Percentiles rank a stretch among this genome's conserved stretches.
Evolutionary conservation across 371 early-diverging fungal genomes (phyloP).

Genomic region (Mucor lusitanicus): DNA sequence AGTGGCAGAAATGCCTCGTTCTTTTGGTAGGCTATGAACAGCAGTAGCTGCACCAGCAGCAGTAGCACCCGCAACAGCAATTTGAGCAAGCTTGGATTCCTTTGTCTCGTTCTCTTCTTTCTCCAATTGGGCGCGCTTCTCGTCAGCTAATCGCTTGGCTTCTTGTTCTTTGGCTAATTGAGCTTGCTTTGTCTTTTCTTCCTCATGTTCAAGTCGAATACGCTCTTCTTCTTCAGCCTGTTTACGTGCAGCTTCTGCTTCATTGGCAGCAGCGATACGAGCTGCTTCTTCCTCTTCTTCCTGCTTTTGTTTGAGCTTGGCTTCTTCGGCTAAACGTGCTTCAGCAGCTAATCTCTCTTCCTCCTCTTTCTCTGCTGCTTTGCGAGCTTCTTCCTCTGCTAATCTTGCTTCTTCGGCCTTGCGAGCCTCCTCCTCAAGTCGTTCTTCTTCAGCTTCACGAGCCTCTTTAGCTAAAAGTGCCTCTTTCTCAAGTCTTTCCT

Average conservation of each 20-base stretch:
- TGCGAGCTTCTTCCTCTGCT: conserved; percentile 7
- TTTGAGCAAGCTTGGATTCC: neutral
- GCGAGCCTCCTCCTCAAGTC: conserved; percentile 1
- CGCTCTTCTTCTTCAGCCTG: conserved; percentile 3
- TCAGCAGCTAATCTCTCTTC: conserved; percentile 10
- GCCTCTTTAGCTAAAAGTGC: neutral
- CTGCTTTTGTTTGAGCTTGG: neutral
- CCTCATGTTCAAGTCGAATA: neutral
- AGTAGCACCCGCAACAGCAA: neutral
- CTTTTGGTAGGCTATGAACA: neutral
- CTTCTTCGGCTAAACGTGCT: conserved; percentile 5
- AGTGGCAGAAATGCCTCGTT: neutral
- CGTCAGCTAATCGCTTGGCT: neutral
- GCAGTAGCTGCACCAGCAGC: neutral
- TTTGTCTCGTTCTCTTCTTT: neutral
- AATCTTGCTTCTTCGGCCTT: neutral
- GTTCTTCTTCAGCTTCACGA: neutral
- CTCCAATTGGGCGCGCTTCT: neutral
- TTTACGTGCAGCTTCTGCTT: conserved; percentile 6
- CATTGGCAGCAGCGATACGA: conserved; percentile 3
- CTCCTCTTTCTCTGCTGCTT: conserved; percentile 1
- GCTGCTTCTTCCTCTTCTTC: conserved; percentile 24
- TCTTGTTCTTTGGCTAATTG: neutral
- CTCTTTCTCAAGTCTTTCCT: neutral
- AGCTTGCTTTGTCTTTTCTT: neutral